Conservation (phyloP, 768 basidiomycete species). For the Suillus paluster region DNA sequence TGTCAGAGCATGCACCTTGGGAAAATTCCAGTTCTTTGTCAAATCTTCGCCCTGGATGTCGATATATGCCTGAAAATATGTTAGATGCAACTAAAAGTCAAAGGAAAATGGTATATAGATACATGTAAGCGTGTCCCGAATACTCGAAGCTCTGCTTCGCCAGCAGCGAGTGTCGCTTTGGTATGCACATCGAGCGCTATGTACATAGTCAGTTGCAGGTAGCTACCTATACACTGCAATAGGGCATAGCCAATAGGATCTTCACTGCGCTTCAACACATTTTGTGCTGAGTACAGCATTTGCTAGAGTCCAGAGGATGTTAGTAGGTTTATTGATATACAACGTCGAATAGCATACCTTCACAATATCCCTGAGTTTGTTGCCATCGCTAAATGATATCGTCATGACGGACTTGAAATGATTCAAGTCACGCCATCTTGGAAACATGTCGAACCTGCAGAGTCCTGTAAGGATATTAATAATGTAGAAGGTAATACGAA, state of each 20-base stretch:
- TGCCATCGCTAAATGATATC: slow-evolving; percentile 38
- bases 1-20: slow-evolving; percentile 5
- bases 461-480: slow-evolving; percentile 7
- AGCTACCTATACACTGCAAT: slow-evolving; percentile 34
- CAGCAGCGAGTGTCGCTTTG: slow-evolving; percentile 25
- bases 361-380: slow-evolving; percentile 40
- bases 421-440: slow-evolving; percentile 39
- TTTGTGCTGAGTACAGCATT: slow-evolving; percentile 1
- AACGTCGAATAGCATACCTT: slow-evolving; percentile 30
- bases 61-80: too few relatives aligned
- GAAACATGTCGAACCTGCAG: slow-evolving; percentile 31
- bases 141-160: background rate
- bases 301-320: background rate
- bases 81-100: too few relatives aligned
- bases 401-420: slow-evolving; percentile 36
- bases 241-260: slow-evolving; percentile 24
- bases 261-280: background rate
- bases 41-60: too few relatives aligned
- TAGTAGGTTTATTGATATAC: background rate
- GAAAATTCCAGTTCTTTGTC: slow-evolving; percentile 8
- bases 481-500: background rate
- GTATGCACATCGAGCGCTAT: slow-evolving; percentile 36
- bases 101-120: background rate
- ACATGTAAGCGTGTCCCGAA: background rate
- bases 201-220: slow-evolving; percentile 36